Evolutionary conservation across 176 grass and related monocot genomes (phyloP).

Genomic region (Phyllostachys edulis): DNA sequence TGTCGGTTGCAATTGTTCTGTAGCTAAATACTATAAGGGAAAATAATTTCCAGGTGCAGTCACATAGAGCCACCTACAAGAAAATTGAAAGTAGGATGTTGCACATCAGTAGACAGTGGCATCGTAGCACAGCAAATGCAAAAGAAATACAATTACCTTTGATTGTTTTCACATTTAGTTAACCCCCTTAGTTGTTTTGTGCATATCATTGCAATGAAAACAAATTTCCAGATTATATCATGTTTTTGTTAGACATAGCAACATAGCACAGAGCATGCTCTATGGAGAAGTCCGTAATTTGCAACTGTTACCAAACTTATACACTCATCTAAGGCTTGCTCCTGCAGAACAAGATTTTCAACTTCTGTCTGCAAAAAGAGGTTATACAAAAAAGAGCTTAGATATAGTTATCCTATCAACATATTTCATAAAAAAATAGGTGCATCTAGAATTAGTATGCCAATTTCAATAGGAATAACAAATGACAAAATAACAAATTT

Average conservation of each 20-base stretch:
- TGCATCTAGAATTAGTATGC: constrained; percentile 8
- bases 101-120: constrained; percentile 7
- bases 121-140: constrained; percentile 4
- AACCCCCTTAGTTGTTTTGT: constrained; percentile 76
- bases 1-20: no score
- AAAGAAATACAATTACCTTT: constrained; percentile 56
- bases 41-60: no score
- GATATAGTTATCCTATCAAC: neutral
- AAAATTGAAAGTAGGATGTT: no score
- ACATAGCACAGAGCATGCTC: constrained; percentile 5
- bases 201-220: constrained; percentile 67
- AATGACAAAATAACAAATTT: neutral
- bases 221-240: neutral
- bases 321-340: constrained; percentile 70
- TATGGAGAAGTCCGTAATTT: constrained; percentile 15
- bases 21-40: no score
- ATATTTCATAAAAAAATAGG: neutral
- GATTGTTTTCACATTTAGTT: constrained; percentile 87
- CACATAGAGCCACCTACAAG: no score
- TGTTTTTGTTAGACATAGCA: constrained; percentile 10
- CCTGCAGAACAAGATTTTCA: constrained; percentile 73
- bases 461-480: constrained; percentile 14
- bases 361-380: constrained; percentile 68
- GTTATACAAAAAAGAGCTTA: constrained; percentile 21
- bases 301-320: constrained; percentile 58